Evolutionary conservation across 305 asterid species (phyloP), one percentile per base, ranked within the genome.

Genomic region (Fraxinus albicans): DNA sequence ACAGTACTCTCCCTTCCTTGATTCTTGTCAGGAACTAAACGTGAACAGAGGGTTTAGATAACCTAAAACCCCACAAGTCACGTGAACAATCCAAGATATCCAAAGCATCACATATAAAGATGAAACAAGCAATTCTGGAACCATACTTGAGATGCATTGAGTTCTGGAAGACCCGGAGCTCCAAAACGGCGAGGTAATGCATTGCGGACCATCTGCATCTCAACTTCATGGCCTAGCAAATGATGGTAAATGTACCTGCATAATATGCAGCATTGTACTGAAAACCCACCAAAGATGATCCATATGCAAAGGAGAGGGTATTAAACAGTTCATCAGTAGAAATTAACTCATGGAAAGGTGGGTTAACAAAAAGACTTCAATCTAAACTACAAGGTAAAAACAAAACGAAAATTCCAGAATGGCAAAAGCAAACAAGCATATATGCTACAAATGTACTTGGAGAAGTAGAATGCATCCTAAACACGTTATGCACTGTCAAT

Each of bases 111-210:
- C 1, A 60, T 76, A 13, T 33, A 80, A 76, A 73, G 79, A 77
- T 65, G 40, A 55, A 15, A 77, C 78, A 33, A 50, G 78, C 73
- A 38, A 78, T 76, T 35, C 33, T 5, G 36, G 33, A 79, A 78
- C 76, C 89, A 77, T 90, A 95, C 99, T 88, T 96, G 99, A 88
- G 99, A 96, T 84, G 99, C 99, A 89, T 96, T 96, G 42, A 96
- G 97, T 86, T 96, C 98, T 6, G 98, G 99, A 88, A 96, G 98
- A 81, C 99, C 99, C 0, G 98, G 98, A 12, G 99, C 99, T 83
- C 99, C 99, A 94, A 95, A 96, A 79, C 98, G 92, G 36, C 98
- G 98, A 63, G 99, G 99, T 86, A 96, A 87, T 8, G 98, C 82
- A 87, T 94, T 96, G 73, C 98, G 98, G 79, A 96, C 99, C 95